Evolutionary conservation across 208 protist species (phyloP).

Genomic region (Naegleria gruberi): DNA sequence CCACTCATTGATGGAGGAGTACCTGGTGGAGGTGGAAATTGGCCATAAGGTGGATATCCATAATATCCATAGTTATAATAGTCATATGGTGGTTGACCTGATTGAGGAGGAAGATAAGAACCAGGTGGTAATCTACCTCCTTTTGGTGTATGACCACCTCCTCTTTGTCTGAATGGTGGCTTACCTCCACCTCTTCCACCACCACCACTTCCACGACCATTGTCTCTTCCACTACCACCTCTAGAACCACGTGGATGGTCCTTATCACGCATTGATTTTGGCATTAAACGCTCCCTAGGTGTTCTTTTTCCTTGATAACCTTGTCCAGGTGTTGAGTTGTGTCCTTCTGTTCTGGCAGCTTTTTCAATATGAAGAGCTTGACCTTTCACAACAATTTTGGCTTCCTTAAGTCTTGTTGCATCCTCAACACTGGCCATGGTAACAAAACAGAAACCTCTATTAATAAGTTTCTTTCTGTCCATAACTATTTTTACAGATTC

Average conservation of each 20-base stretch:
- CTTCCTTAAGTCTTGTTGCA: neutral
- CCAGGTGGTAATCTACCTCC: neutral
- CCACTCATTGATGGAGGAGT: neutral
- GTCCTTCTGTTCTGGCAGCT: neutral
- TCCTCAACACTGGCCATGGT: neutral
- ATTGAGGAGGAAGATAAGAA: neutral
- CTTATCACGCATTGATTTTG: neutral
- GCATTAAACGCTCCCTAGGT: neutral
- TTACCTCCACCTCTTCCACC: neutral
- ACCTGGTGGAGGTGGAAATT: neutral
- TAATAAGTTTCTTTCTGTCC: neutral
- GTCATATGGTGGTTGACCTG: neutral
- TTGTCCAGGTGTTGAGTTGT: neutral
- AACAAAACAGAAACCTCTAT: neutral
- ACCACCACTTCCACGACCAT: neutral
- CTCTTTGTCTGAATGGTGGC: neutral
- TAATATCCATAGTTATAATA: neutral
- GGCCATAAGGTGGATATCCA: neutral
- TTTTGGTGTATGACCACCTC: no score
- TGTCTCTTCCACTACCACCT: neutral
- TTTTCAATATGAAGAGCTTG: neutral
- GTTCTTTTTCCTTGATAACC: neutral
- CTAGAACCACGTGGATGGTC: neutral
- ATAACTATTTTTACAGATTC: neutral
- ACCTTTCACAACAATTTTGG: neutral